Conservation (phyloP, 192 early-diverging fungal genomes). For the Podila clonocystis region DNA sequence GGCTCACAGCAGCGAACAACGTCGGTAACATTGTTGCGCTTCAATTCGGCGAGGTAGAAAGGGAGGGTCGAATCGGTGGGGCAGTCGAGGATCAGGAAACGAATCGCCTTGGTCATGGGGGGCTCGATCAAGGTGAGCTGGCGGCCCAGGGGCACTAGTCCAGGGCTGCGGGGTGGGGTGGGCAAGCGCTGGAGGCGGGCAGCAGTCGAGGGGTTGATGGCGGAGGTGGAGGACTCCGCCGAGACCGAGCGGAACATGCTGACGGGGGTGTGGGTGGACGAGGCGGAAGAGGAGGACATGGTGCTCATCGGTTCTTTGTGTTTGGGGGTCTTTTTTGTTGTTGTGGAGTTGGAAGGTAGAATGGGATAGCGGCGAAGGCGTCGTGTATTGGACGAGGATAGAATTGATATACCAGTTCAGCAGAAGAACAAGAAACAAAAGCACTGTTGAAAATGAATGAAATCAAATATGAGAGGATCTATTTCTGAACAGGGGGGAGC, state of each 20-base stretch:
- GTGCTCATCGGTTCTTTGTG: conserved; percentile 34
- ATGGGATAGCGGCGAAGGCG: neutral
- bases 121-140: conserved; percentile 73
- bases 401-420: no score
- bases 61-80: conserved; percentile 56
- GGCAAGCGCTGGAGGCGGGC: conserved; percentile 48
- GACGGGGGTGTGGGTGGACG: conserved; percentile 31
- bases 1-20: conserved; percentile 89
- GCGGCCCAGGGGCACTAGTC: conserved; percentile 61
- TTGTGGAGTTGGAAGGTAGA: neutral
- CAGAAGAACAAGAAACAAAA: neutral
- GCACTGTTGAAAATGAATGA: neutral
- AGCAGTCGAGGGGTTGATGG: conserved; percentile 41
- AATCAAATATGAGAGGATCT: conserved; percentile 1
- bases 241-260: conserved; percentile 50
- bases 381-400: no score
- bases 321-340: no score
- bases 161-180: conserved; percentile 48
- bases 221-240: conserved; percentile 24
- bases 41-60: conserved; percentile 63
- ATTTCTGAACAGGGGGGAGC: neutral
- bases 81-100: conserved; percentile 95
- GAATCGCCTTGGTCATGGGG: conserved; percentile 62
- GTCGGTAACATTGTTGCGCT: conserved; percentile 77
- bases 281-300: conserved; percentile 20